Evolutionary conservation across 306 rosid genomes (phyloP).

Genomic region (Oemleria cerasiformis): DNA sequence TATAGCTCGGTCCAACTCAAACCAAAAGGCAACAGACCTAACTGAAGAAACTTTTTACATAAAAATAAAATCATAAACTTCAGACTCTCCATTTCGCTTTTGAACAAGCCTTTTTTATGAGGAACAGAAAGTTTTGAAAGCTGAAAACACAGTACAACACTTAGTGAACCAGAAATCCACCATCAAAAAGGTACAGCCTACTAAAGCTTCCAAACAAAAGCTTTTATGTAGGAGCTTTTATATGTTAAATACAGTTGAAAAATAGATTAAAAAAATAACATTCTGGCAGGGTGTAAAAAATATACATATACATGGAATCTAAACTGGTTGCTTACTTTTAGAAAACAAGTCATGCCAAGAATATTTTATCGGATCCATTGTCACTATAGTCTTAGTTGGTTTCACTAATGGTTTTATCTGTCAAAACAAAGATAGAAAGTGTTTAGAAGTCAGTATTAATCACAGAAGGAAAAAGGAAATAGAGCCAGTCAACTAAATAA

Average conservation of each 20-base stretch:
- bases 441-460: background rate
- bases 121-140: too few species aligned
- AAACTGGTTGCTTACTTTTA: conserved; percentile 44
- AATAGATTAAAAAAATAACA: background rate
- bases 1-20: background rate
- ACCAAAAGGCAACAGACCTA: background rate
- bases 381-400: conserved; percentile 60
- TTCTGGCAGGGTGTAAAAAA: background rate
- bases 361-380: conserved; percentile 28
- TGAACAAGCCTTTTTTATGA: background rate
- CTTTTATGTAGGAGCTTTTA: background rate
- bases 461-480: background rate
- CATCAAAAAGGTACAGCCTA: too few species aligned
- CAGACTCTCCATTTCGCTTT: background rate
- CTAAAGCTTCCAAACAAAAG: too few species aligned
- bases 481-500: background rate
- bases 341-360: conserved; percentile 92
- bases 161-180: too few species aligned
- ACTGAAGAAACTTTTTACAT: background rate
- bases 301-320: background rate
- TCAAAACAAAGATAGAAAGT: conserved; percentile 25
- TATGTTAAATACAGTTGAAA: background rate
- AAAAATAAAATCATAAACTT: background rate
- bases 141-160: too few species aligned
- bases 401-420: conserved; percentile 78